Conservation (phyloP, 805 yeast species). For the Jamesozyma spencerorum region DNA sequence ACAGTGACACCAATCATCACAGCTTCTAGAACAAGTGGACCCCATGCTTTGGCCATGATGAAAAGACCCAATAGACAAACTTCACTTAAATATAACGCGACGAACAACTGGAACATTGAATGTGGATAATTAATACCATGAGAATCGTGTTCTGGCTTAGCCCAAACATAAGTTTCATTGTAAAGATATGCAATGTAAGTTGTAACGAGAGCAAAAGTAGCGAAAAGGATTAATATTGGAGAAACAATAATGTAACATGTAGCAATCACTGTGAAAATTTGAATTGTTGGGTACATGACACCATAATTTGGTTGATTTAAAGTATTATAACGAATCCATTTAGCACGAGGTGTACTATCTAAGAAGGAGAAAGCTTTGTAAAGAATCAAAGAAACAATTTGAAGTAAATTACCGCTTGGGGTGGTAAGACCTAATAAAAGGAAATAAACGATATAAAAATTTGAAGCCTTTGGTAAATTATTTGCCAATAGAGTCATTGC, state of each 20-base stretch:
- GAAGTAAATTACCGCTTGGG: slow-evolving; percentile 69
- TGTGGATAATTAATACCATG: slow-evolving; percentile 69
- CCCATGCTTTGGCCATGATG: slow-evolving; percentile 73
- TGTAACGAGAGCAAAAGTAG: slow-evolving; percentile 48
- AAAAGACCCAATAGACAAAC: slow-evolving; percentile 61
- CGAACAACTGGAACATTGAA: slow-evolving; percentile 64
- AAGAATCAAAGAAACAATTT: slow-evolving; percentile 62
- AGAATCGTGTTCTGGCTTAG: slow-evolving; percentile 44
- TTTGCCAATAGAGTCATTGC: slow-evolving; percentile 71
- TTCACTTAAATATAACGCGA: slow-evolving; percentile 63
- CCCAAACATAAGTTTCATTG: slow-evolving; percentile 53
- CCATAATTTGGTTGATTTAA: slow-evolving; percentile 73
- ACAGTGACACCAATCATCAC: slow-evolving; percentile 52
- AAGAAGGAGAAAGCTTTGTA: slow-evolving; percentile 65
- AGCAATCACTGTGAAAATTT: slow-evolving; percentile 63
- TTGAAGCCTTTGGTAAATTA: slow-evolving; percentile 81
- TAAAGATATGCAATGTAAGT: slow-evolving; percentile 56
- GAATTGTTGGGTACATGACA: slow-evolving; percentile 66
- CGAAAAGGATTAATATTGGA: slow-evolving; percentile 61
- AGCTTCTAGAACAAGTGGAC: slow-evolving; percentile 61
- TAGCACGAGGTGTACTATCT: slow-evolving; percentile 85
- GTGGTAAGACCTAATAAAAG: slow-evolving; percentile 71
- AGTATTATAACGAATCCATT: slow-evolving; percentile 67
- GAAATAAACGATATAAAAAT: slow-evolving; percentile 79
- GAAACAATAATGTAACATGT: slow-evolving; percentile 71